Conservation (phyloP, 129 eudicot genomes). For the Rutidosis leptorrhynchoides region DNA sequence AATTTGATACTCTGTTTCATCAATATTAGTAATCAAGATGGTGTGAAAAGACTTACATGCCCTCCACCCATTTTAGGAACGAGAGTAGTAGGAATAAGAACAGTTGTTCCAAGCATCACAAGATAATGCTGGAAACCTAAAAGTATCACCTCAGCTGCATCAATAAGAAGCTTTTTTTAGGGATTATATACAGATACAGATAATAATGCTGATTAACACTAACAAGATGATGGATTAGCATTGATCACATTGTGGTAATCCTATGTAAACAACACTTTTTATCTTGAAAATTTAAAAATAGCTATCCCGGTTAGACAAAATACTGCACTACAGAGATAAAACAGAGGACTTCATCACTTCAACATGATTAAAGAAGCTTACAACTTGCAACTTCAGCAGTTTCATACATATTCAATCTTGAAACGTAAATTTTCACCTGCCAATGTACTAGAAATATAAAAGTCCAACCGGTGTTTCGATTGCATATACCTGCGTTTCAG, state of each 20-base stretch:
- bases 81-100: slow-evolving; percentile 81
- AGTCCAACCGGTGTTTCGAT: too few relatives aligned
- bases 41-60: slow-evolving; percentile 49
- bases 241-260: neutral
- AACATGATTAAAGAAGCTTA: too few relatives aligned
- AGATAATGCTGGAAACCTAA: slow-evolving; percentile 94
- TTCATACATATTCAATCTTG: too few relatives aligned
- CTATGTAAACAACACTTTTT: neutral
- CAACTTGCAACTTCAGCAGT: too few relatives aligned
- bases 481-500: too few relatives aligned
- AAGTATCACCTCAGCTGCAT: slow-evolving; percentile 95
- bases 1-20: neutral
- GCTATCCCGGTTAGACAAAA: too few relatives aligned
- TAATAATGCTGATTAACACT: neutral
- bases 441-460: too few relatives aligned
- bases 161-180: slow-evolving; percentile 16
- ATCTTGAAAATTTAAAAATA: too few relatives aligned
- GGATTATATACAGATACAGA: slow-evolving; percentile 7
- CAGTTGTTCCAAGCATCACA: slow-evolving; percentile 99
- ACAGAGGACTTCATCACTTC: too few relatives aligned
- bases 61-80: slow-evolving; percentile 98
- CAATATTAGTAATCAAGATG: neutral
- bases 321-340: too few relatives aligned
- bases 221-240: slow-evolving; percentile 13
- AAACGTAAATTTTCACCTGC: too few relatives aligned